A percentile compares a stretch with the other conserved stretches of the same genome.
phyloP scores from a whole-genome alignment of 257 asterid genomes.

The Fraxinus anomala region DNA sequence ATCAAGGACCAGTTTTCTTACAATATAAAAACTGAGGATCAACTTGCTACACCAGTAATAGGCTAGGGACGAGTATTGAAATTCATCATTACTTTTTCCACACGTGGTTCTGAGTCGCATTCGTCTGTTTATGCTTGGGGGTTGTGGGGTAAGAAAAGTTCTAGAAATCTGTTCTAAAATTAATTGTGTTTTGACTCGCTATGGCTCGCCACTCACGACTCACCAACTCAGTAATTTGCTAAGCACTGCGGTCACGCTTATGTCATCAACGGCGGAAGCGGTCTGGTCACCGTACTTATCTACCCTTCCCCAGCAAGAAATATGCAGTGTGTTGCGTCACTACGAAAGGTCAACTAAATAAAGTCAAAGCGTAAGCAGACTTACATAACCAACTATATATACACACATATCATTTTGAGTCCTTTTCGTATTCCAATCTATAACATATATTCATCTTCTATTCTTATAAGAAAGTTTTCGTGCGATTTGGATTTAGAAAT shows the following conservation, averaged over 20 bases:
- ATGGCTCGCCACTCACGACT: slow-evolving; percentile 6
- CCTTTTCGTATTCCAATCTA: slow-evolving; percentile 20
- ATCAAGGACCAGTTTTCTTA: neutral
- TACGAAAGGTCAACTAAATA: slow-evolving; percentile 27
- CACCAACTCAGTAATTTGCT: neutral
- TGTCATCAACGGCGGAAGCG: neutral
- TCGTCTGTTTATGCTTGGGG: neutral
- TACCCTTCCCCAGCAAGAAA: neutral
- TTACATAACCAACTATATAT: neutral
- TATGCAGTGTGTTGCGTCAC: neutral
- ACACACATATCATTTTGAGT: neutral
- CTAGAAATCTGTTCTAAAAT: neutral
- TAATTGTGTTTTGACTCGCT: neutral
- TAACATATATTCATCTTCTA: neutral
- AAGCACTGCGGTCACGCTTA: neutral
- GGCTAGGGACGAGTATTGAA: neutral
- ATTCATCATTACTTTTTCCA: neutral
- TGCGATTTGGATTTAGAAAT: slow-evolving; percentile 11
- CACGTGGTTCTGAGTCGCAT: neutral
- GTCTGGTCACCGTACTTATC: neutral
- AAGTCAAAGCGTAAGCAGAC: slow-evolving; percentile 20
- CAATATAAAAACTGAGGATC: neutral
- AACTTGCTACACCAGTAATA: neutral
- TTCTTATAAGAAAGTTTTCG: neutral
- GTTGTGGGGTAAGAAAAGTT: neutral